These are phyloP conservation scores for Malus sieversii DNA, from an alignment of 306 rosid species.

Conservation along the genomic window DNA sequence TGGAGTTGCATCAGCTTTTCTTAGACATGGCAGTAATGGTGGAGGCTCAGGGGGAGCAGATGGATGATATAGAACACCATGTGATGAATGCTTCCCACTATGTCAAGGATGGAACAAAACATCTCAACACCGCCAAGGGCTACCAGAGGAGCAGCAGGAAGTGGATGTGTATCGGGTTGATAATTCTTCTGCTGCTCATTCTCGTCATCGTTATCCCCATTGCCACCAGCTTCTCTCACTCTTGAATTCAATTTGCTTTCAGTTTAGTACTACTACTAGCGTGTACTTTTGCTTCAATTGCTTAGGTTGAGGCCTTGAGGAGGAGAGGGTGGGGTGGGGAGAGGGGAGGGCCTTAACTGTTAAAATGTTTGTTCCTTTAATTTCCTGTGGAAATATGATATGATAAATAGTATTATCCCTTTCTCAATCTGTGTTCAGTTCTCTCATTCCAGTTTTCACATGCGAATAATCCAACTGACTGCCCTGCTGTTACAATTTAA, in stretches of 20 bases:
- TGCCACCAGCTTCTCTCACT: conserved; percentile 42
- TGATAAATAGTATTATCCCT: no score
- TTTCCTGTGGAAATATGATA: no score
- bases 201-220: conserved; percentile 54
- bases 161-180: conserved; percentile 63
- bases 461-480: neutral
- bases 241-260: conserved; percentile 12
- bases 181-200: conserved; percentile 47
- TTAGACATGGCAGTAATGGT: conserved; percentile 95
- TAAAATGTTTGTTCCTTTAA: no score
- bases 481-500: neutral
- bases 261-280: neutral
- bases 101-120: conserved; percentile 66
- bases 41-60: conserved; percentile 86
- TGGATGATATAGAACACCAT: conserved; percentile 88
- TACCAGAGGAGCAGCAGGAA: conserved; percentile 58
- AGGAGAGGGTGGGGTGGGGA: neutral
- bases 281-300: neutral
- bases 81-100: conserved; percentile 64
- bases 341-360: no score
- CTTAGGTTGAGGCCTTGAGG: neutral
- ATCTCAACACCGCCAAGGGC: conserved; percentile 41
- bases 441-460: neutral
- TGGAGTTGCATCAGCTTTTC: conserved; percentile 79
- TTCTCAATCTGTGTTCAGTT: neutral